Evolutionary conservation across 164 flowering plant species (phyloP).

Genomic region (Stephania japonica): DNA sequence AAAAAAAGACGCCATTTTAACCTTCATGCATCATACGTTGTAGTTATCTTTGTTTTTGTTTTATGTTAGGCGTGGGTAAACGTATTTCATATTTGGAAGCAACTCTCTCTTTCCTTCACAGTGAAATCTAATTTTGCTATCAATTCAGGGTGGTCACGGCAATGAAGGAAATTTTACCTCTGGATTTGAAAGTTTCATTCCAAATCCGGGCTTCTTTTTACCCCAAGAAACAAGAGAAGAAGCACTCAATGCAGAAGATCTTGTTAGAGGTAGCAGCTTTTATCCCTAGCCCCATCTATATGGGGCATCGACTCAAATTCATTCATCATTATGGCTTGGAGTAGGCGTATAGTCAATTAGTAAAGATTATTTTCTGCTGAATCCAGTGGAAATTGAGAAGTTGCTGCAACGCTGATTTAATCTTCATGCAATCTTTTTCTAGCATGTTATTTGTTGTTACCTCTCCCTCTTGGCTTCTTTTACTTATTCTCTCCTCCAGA

Average conservation of each 20-base stretch:
- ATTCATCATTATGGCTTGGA: conserved; percentile 1
- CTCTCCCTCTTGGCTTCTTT: conserved; percentile 5
- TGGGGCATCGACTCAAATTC: conserved; percentile 11
- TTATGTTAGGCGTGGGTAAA: no score
- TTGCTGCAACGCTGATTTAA: not conserved
- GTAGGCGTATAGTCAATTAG: not conserved
- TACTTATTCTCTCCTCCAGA: conserved; percentile 17
- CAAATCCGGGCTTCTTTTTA: not conserved
- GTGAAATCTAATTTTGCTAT: not conserved
- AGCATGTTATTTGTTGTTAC: not conserved
- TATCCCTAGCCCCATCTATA: conserved; percentile 17
- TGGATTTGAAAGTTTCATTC: not conserved
- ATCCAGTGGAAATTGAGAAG: not conserved
- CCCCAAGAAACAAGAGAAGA: conserved; percentile 5
- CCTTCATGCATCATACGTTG: no score
- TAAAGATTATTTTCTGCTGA: not conserved
- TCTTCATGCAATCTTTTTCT: not conserved
- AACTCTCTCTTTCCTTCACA: not conserved
- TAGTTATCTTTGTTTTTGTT: no score
- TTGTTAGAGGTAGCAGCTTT: conserved; percentile 29
- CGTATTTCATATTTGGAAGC: no score
- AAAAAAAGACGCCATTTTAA: no score
- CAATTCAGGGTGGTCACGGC: not conserved
- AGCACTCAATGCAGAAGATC: not conserved
- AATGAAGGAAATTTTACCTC: conserved; percentile 4